Evolutionary conservation across 2,329 filamentous ascomycete species (phyloP), one percentile per base, ranked within the genome.

Genomic region (Nemania abortiva): DNA sequence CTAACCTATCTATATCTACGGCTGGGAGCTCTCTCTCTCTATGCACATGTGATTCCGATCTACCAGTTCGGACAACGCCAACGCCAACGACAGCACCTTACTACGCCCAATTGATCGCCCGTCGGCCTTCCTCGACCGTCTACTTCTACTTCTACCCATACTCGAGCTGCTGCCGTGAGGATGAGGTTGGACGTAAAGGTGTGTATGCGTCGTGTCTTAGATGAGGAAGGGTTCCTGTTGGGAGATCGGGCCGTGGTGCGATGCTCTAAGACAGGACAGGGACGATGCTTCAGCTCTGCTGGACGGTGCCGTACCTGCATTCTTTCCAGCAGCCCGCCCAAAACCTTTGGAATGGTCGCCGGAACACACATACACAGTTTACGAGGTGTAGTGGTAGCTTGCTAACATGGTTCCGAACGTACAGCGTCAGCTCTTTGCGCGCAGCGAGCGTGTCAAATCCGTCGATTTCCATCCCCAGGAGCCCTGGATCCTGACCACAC

Each of bases 381-480:
- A 61, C 20, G 18, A 5, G 11, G 13, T 31, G 10, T 24, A 22
- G 52, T 66, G 70, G 5, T 34, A 34, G 31, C 68, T 73, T 13
- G 18, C 70, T 73, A 66, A 73, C 49, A 60, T 63, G 62, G 24
- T 45, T 54, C 52, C 37, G 20, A 24, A 63, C 20, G 15, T 82
- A 79, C 81, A 94, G 91, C 90, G 91, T 82, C 92, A 94, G 83
- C 89, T 94, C 77, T 93, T 94, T 85, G 92, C 93, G 82, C 90
- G 94, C 83, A 97, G 93, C 78, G 94, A 98, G 88, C 92, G 95
- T 84, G 95, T 98, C 75, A 98, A 98, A 85, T 77, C 92, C 80
- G 94, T 97, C 82, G 95, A 98, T 85, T 98, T 98, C 82, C 95
- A 98, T 81, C 95, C 94, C 50, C 93, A 94, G 68, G 95, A 98